Base-by-base conservation (phyloP, 768 basidiomycete species). In the Auriculariales sp. region DNA sequence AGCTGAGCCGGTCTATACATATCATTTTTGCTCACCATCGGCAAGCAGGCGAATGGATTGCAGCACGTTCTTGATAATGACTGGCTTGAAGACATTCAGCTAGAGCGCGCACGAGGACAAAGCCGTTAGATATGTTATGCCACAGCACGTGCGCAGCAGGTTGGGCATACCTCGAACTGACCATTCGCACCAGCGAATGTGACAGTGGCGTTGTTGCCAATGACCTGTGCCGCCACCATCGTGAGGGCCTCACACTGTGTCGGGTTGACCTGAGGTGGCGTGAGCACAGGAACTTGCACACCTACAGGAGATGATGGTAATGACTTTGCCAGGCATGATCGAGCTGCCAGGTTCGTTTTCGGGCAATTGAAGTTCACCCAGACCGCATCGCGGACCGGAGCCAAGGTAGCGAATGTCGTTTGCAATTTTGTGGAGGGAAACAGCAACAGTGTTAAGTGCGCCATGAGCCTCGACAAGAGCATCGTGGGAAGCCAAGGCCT, bases 291-390 rank as follows among this genome's bases (percentile, higher is more conserved):
- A n/a, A n/a, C n/a, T n/a, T n/a, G n/a, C n/a, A n/a, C n/a, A n/a
- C n/a, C n/a, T n/a, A n/a, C n/a, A n/a, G n/a, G n/a, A n/a, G n/a
- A n/a, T n/a, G n/a, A n/a, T n/a, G n/a, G n/a, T n/a, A n/a, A n/a
- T 9, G 12, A 44, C 39, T 70, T 99, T 98, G 53, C 95, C 95
- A 5, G 93, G 95, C 95, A 99, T 99, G 68, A 99, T 98, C 52
- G 90, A 94, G 60, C 90, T 93, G 44, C 95, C 95, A 36, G 95
- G 95, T 68, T 99, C 95, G 64, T 99, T 99, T 69, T 98, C 95
- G 10, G 95, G 95, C 47, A 98, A 68, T 58, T 76, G 81, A 33
- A 99, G 71, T 67, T 99, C 95, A 22, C 95, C 95, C 42, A 99
- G 75, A 50, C 95, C 95, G 60, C 95, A 99, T 36, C 95, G 85